These are phyloP conservation scores for Glutinoglossum americanum DNA, from an alignment of 495 filamentous ascomycete genomes.

Conservation along the genomic window DNA sequence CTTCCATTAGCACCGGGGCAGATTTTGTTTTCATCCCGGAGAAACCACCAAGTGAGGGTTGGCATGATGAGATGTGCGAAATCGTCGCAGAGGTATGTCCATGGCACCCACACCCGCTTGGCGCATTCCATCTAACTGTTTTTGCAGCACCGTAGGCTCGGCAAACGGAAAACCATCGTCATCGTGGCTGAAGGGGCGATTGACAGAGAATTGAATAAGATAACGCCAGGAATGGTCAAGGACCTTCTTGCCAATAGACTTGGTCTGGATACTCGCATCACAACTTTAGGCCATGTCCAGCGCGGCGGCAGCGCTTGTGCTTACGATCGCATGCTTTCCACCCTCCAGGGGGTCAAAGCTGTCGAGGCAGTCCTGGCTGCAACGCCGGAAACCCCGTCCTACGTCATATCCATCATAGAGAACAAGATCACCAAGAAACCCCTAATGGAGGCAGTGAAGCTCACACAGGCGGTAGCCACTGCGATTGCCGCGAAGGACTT, in stretches of 20 bases:
- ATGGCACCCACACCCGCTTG: background rate
- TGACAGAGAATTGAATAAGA: conserved; percentile 67
- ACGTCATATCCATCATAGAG: conserved; percentile 86
- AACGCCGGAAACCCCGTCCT: conserved; percentile 70
- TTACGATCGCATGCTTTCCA: conserved; percentile 85
- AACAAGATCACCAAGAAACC: conserved; percentile 90
- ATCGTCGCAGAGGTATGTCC: conserved; percentile 51
- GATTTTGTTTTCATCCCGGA: conserved; percentile 97
- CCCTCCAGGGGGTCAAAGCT: conserved; percentile 86
- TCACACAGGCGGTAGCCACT: conserved; percentile 61
- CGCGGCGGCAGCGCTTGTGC: conserved; percentile 79
- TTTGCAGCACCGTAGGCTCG: conserved; percentile 60
- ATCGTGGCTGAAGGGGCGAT: conserved; percentile 93
- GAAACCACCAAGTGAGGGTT: conserved; percentile 70
- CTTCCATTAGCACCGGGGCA: conserved; percentile 82
- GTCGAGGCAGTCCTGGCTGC: conserved; percentile 91
- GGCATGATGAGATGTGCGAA: conserved; percentile 74
- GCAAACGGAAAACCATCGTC: conserved; percentile 93
- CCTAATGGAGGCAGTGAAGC: conserved; percentile 66
- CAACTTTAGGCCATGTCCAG: conserved; percentile 90
- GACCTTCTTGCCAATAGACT: conserved; percentile 65
- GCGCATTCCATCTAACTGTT: background rate
- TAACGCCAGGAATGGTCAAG: conserved; percentile 59
- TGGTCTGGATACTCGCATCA: conserved; percentile 77
- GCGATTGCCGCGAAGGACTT: conserved; percentile 72